Evolutionary conservation across 192 early-diverging fungal genomes (phyloP), one percentile per base, ranked within the genome.

Genomic region (Backusella parvicylindrica): DNA sequence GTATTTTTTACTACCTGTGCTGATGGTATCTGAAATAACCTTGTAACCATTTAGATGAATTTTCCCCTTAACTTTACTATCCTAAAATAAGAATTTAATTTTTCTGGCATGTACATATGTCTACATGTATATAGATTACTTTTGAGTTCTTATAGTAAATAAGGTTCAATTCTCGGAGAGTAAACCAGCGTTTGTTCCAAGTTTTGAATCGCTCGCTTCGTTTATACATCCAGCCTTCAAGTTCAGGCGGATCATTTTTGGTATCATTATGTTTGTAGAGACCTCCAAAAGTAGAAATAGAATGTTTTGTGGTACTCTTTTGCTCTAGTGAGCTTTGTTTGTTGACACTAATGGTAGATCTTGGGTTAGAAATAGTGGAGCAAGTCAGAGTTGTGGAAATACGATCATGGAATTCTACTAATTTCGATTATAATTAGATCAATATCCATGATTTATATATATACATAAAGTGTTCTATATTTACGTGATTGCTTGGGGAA

Each of bases 171-270:
- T 84, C 85, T 66, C 86, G 86, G 31, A 88, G 80, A 30, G 86
- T 82, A 74, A 86, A 89, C 84, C 81, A 89, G 15, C 88, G 82
- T 36, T 78, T 80, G 68, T 88, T 87, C 85, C 86, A 89, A 0
- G 79, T 84, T 30, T 81, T 82, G 63, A 86, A 88, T 12, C 82
- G 84, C 33, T 85, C 85, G 1, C 84, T 81, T 63, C 83, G 85
- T 67, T 89, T 89, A 68, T 86, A 81, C 56, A 89, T 77, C 78
- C 79, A 88, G 11, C 88, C 88, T 64, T 84, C 79, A 68, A 84
- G 76, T 56, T 87, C 88, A 0, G 86, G 9, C 7, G 50, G 23
- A 11, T 23, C 9, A 21, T 0, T 56, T 7, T 56, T 56, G 3
- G 23, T 56, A 2, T 11, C 18, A 56, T 3, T 26, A 1, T 0